Percentiles rank a stretch among this genome's conserved stretches.
These are phyloP conservation scores for Ramalina intermedia DNA, from an alignment of 495 filamentous ascomycete genomes.

Conservation along the genomic window DNA sequence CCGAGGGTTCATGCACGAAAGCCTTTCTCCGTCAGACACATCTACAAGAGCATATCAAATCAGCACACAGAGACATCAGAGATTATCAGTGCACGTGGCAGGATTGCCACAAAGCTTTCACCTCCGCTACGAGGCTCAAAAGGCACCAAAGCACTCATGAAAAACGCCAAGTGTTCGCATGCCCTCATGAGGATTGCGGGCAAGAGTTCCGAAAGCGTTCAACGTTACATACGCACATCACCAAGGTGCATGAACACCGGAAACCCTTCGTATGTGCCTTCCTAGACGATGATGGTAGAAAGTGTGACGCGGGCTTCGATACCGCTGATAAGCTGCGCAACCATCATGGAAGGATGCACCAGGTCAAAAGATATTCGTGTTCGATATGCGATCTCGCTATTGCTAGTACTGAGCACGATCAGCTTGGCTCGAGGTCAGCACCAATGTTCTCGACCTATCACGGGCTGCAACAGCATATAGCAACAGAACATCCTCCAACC, in stretches of 20 bases:
- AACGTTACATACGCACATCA: slow-evolving; percentile 73
- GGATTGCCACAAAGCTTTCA: slow-evolving; percentile 67
- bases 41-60: slow-evolving; percentile 68
- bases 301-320: slow-evolving; percentile 59
- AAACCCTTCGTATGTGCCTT: slow-evolving; percentile 50
- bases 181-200: slow-evolving; percentile 59
- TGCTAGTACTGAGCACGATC: neutral
- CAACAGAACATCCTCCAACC: slow-evolving; percentile 51
- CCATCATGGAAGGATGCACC: slow-evolving; percentile 59
- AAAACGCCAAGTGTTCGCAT: slow-evolving; percentile 52
- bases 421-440: neutral
- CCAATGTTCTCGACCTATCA: slow-evolving; percentile 52
- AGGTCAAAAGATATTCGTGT: slow-evolving; percentile 55
- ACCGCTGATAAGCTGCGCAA: slow-evolving; percentile 49
- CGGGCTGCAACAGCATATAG: slow-evolving; percentile 57
- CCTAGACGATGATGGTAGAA: slow-evolving; percentile 36
- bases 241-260: slow-evolving; percentile 49
- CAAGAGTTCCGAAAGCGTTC: slow-evolving; percentile 77
- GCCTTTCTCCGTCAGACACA: slow-evolving; percentile 69
- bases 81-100: slow-evolving; percentile 54
- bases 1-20: slow-evolving; percentile 56
- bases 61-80: slow-evolving; percentile 57
- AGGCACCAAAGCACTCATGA: slow-evolving; percentile 55
- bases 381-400: slow-evolving; percentile 37
- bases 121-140: slow-evolving; percentile 56